These are phyloP conservation scores for Viola odorata DNA, from an alignment of 345 rosid genomes.

Conservation along the genomic window DNA sequence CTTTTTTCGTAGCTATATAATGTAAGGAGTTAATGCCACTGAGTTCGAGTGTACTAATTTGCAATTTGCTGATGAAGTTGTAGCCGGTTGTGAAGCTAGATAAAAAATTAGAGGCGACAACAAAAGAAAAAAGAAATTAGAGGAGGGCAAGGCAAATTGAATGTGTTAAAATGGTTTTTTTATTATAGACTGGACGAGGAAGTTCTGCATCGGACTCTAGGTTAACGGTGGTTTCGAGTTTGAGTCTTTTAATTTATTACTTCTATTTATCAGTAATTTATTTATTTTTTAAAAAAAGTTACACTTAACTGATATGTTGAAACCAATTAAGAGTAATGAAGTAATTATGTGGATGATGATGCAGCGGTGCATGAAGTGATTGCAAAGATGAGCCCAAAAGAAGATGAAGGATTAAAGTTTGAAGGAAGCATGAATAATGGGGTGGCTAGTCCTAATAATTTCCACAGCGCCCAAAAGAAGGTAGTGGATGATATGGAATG, in stretches of 20 bases:
- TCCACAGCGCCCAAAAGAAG: conserved; percentile 26
- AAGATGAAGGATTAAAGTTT: conserved; percentile 30
- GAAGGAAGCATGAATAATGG: too few species aligned
- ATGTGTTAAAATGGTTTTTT: too few species aligned
- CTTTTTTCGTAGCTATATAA: background rate
- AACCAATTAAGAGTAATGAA: background rate
- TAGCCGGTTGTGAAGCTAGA: background rate
- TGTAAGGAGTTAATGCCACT: too few species aligned
- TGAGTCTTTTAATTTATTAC: background rate
- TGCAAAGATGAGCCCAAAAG: conserved; percentile 56
- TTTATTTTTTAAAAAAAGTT: background rate
- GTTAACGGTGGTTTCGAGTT: background rate
- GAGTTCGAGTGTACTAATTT: background rate
- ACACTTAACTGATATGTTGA: background rate
- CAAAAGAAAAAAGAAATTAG: too few species aligned
- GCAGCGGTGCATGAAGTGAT: conserved; percentile 61
- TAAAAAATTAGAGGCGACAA: too few species aligned
- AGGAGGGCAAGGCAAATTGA: too few species aligned
- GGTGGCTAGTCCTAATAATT: conserved; percentile 31
- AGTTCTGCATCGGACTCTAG: background rate
- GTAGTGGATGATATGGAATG: conserved; percentile 18
- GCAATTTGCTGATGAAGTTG: background rate
- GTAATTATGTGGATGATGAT: background rate
- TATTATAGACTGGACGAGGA: background rate
- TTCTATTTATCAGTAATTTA: background rate